Conservation (phyloP, 2,329 filamentous ascomycete genomes). For the Nemania abortiva region DNA sequence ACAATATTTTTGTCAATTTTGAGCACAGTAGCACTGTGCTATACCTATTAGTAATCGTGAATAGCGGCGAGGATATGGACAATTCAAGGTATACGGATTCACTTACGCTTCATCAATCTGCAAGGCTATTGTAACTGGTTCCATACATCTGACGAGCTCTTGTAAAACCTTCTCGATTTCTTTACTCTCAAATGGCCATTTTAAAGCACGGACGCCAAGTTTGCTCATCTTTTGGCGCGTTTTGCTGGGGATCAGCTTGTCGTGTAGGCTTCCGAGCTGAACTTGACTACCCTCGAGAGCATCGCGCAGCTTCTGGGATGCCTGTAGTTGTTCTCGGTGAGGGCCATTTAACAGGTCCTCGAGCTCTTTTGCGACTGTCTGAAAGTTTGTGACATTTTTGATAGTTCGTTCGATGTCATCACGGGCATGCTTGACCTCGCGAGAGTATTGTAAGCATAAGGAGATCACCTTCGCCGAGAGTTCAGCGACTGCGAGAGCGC, state of each 20-base stretch:
- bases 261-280: slow-evolving; percentile 43
- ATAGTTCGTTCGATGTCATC: not conserved
- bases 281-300: not conserved
- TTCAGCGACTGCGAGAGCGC: slow-evolving; percentile 1
- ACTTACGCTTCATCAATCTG: slow-evolving; percentile 53
- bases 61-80: not conserved
- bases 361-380: not conserved
- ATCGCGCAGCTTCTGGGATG: not conserved
- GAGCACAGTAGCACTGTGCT: not conserved
- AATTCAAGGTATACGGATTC: not conserved
- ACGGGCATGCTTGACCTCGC: not conserved
- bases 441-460: not conserved
- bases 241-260: slow-evolving; percentile 43
- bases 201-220: slow-evolving; percentile 51
- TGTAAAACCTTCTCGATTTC: slow-evolving; percentile 50
- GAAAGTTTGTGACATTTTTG: not conserved
- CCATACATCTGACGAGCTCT: slow-evolving; percentile 47
- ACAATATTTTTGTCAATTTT: not conserved
- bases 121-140: slow-evolving; percentile 49
- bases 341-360: not conserved
- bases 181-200: slow-evolving; percentile 55
- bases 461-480: not conserved
- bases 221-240: slow-evolving; percentile 48
- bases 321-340: not conserved
- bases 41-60: not conserved